Base-by-base conservation (phyloP, 1,139 yeast genomes). In the Saccharomyces hybrid region DNA sequence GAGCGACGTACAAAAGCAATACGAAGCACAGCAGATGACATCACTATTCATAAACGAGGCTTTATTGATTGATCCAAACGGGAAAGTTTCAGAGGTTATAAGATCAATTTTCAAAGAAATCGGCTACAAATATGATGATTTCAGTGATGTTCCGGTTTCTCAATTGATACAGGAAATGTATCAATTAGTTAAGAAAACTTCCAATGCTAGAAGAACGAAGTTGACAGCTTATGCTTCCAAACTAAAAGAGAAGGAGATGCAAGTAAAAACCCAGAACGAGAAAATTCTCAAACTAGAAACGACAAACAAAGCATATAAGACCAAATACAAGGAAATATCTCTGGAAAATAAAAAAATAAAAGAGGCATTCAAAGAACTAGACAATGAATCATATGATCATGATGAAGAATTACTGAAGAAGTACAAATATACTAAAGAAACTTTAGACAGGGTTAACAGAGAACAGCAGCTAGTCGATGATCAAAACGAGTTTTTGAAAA, bases 391-490 rank as follows among this genome's bases (percentile, higher is more conserved):
- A 38, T 38, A 38, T 7, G 13, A 38, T 9, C 25, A 38, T 9
- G 54, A 55, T 23, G 58, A 58, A 14, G 55, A 60, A 38, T 8
- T 38, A 38, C 16, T 38, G 11, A 38, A 38, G 13, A 38, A 38
- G 9, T 38, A 38, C 44, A 38, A 38, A 38, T 38, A 38, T 19
- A 38, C 44, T 19, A 38, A n/a, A 3, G 44, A 38, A 38, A 38
- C 44, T 1, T 38, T 38, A 19, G 44, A 38, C 0, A 38, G 44
- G 3, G 44, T 38, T 11, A 38, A 38, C 5, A 38, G 44, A 19
- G 44, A 38, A 19, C 44, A 38, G 13, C 44, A 38, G 9, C 3
- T 38, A 11, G 11, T 38, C 44, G 11, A 9, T 38, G 44, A 38
- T 38, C 44, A 38, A 38, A 38, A 38, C 25, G 44, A 38, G 44